Percentiles rank a stretch among this genome's conserved stretches.
Evolutionary conservation across 2,329 filamentous ascomycete species (phyloP).

Genomic region (Zymoseptoria crescenta): DNA sequence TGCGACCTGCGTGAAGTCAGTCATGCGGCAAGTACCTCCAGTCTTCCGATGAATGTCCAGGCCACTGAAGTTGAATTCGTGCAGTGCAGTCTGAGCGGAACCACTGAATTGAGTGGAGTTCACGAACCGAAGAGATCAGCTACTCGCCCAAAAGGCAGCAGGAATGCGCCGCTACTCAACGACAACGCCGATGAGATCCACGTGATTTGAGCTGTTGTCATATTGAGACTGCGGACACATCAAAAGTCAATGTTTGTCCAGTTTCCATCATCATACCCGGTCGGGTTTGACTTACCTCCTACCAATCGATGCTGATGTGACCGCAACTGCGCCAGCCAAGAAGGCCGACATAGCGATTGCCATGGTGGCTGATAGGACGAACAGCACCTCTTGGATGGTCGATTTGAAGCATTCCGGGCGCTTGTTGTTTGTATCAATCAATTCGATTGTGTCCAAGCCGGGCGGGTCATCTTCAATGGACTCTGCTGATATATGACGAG

Average conservation of each 20-base stretch:
- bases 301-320: conserved; percentile 56
- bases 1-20: conserved; percentile 37
- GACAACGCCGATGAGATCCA: conserved; percentile 59
- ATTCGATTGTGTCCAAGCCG: conserved; percentile 10
- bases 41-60: too few species aligned
- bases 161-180: conserved; percentile 56
- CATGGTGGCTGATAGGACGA: conserved; percentile 59
- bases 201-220: conserved; percentile 59
- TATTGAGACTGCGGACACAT: conserved; percentile 43
- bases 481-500: background rate
- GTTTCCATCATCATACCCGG: background rate
- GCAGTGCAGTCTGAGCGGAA: too few species aligned
- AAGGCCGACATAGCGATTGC: conserved; percentile 58
- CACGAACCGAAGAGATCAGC: conserved; percentile 51
- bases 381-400: conserved; percentile 55
- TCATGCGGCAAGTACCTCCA: background rate
- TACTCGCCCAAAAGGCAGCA: conserved; percentile 58
- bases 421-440: conserved; percentile 16
- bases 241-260: background rate
- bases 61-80: too few species aligned
- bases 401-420: conserved; percentile 55
- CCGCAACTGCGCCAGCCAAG: conserved; percentile 50
- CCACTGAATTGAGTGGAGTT: too few species aligned
- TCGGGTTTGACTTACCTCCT: conserved; percentile 5
- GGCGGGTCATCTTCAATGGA: background rate